Conservation (phyloP, 164 flowering plant species). For the Vitis vinifera region ASM3070453v1 NC_081818.1:2919501-2920000, state of each 20-base stretch:
- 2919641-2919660: slow-evolving; percentile 46
- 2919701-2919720: too few relatives aligned
- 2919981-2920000: slow-evolving; percentile 20
- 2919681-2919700: slow-evolving; percentile 13
- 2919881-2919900: slow-evolving; percentile 22
- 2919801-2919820: slow-evolving; percentile 32
- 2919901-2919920: slow-evolving; percentile 44
- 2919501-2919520: slow-evolving; percentile 51
- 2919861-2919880: slow-evolving; percentile 61
- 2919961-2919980: slow-evolving; percentile 70
- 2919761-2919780: slow-evolving; percentile 36
- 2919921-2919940: slow-evolving; percentile 67
- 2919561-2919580: slow-evolving; percentile 33
- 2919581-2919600: slow-evolving; percentile 33
- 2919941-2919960: slow-evolving; percentile 66
- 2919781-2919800: slow-evolving; percentile 43
- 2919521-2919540: slow-evolving; percentile 42
- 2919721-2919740: slow-evolving; percentile 28
- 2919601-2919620: slow-evolving; percentile 43
- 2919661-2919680: slow-evolving; percentile 24
- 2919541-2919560: slow-evolving; percentile 24
- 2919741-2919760: slow-evolving; percentile 26
- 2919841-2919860: slow-evolving; percentile 27
- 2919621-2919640: slow-evolving; percentile 41
- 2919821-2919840: slow-evolving; percentile 14